phyloP scores from a whole-genome alignment of 2,329 filamentous ascomycete genomes.

The Ustilaginoidea virens region DNA sequence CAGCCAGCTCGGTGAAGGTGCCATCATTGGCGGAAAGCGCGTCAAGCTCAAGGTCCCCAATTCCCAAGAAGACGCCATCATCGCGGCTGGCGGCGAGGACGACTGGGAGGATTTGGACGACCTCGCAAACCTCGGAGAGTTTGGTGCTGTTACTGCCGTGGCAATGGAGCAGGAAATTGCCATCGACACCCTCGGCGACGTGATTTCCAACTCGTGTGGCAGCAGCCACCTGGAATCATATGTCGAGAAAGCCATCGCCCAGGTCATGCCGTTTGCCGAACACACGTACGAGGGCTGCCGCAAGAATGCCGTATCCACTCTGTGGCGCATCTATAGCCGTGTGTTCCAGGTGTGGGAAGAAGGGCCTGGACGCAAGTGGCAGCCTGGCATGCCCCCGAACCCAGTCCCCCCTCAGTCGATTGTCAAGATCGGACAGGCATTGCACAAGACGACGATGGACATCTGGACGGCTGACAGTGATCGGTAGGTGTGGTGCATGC shows the following conservation, averaged over 20 bases:
- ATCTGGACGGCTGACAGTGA: slow-evolving; percentile 86
- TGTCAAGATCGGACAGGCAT: slow-evolving; percentile 69
- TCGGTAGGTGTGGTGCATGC: slow-evolving; percentile 50
- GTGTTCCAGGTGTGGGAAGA: slow-evolving; percentile 81
- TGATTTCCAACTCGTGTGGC: slow-evolving; percentile 73
- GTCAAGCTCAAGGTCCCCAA: slow-evolving; percentile 54
- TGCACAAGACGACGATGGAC: slow-evolving; percentile 69
- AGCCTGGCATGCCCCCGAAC: slow-evolving; percentile 72
- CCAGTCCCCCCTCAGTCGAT: slow-evolving; percentile 66
- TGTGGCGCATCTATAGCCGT: slow-evolving; percentile 87
- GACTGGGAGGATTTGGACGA: slow-evolving; percentile 52
- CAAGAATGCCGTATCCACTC: slow-evolving; percentile 77
- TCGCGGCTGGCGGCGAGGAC: slow-evolving; percentile 38
- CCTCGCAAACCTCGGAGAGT: slow-evolving; percentile 71
- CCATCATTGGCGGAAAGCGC: slow-evolving; percentile 69
- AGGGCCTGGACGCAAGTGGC: slow-evolving; percentile 61
- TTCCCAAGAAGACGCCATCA: slow-evolving; percentile 38
- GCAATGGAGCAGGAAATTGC: slow-evolving; percentile 96
- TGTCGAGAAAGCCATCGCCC: slow-evolving; percentile 76
- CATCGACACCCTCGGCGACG: slow-evolving; percentile 83
- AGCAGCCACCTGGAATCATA: slow-evolving; percentile 61
- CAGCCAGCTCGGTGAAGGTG: slow-evolving; percentile 53
- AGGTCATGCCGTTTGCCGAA: slow-evolving; percentile 65
- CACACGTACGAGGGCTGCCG: slow-evolving; percentile 88
- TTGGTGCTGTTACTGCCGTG: slow-evolving; percentile 73